Evolutionary conservation across 2,329 filamentous ascomycete species (phyloP).

Genomic region (Calycina marina): DNA sequence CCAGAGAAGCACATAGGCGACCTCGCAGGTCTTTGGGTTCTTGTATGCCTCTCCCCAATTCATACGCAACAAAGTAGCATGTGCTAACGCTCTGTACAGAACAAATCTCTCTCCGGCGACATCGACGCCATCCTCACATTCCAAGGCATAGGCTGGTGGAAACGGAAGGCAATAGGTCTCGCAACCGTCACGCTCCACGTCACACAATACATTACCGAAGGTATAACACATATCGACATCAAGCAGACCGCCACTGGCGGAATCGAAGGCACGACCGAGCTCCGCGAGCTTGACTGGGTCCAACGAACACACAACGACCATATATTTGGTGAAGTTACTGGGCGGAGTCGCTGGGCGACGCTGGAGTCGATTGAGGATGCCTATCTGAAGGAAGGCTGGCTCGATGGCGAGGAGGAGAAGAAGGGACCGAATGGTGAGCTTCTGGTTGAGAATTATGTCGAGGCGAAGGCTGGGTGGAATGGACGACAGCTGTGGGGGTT

Average conservation of each 20-base stretch:
- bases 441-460: conserved; percentile 34
- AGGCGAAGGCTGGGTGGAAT: conserved; percentile 33
- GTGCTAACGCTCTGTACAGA: conserved; percentile 26
- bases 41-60: conserved; percentile 26
- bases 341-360: conserved; percentile 3
- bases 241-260: conserved; percentile 49
- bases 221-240: conserved; percentile 37
- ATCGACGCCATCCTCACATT: conserved; percentile 42
- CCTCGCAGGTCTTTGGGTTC: conserved; percentile 36
- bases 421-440: conserved; percentile 27
- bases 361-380: conserved; percentile 23
- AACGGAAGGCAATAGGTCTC: conserved; percentile 41
- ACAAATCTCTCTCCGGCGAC: conserved; percentile 43
- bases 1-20: conserved; percentile 34
- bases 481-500: conserved; percentile 39
- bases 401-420: conserved; percentile 28
- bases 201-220: conserved; percentile 28
- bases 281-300: conserved; percentile 39
- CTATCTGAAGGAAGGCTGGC: conserved; percentile 33
- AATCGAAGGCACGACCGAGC: conserved; percentile 42
- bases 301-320: conserved; percentile 39
- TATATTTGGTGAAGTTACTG: conserved; percentile 42
- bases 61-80: conserved; percentile 1
- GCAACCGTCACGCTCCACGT: conserved; percentile 38
- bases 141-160: conserved; percentile 42